A percentile compares a stretch with the other conserved stretches of the same genome.
These are phyloP conservation scores for Bipolaris sorokiniana DNA, from an alignment of 2,329 filamentous ascomycete genomes.

Conservation along the genomic window DNA sequence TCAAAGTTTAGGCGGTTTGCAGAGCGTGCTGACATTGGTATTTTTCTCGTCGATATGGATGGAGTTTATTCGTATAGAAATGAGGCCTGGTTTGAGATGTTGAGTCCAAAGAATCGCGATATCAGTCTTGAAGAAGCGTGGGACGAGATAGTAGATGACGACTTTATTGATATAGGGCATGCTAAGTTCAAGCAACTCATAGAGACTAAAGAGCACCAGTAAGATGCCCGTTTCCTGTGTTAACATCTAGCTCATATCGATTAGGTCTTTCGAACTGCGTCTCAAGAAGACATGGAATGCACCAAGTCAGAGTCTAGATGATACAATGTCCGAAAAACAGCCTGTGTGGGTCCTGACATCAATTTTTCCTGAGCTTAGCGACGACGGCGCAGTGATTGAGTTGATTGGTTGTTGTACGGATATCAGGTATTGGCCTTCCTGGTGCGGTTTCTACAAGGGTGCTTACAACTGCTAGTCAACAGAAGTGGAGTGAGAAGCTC, in stretches of 20 bases:
- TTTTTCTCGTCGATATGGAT: slow-evolving; percentile 48
- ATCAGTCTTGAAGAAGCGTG: slow-evolving; percentile 29
- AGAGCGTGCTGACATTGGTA: slow-evolving; percentile 49
- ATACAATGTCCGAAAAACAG: slow-evolving; percentile 19
- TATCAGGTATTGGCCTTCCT: slow-evolving; percentile 29
- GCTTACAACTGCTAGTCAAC: slow-evolving; percentile 23
- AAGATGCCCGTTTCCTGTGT: background rate
- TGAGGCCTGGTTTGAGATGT: slow-evolving; percentile 48
- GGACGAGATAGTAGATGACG: slow-evolving; percentile 25
- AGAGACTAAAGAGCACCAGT: slow-evolving; percentile 30
- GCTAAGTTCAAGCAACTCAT: slow-evolving; percentile 22
- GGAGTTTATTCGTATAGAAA: slow-evolving; percentile 51
- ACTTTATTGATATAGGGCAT: slow-evolving; percentile 17
- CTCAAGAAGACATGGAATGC: slow-evolving; percentile 46
- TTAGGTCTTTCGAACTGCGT: slow-evolving; percentile 45
- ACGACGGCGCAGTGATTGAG: slow-evolving; percentile 30
- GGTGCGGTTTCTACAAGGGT: background rate
- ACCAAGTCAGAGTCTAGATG: slow-evolving; percentile 15
- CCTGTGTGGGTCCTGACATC: slow-evolving; percentile 42
- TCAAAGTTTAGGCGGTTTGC: slow-evolving; percentile 50
- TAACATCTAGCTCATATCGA: background rate
- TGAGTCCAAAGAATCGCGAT: slow-evolving; percentile 21
- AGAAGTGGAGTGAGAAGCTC: slow-evolving; percentile 46
- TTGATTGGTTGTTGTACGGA: slow-evolving; percentile 48
- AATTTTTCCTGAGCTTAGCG: slow-evolving; percentile 36